Percentiles rank a stretch among this genome's conserved stretches.
phyloP scores from a whole-genome alignment of 2,329 filamentous ascomycete species.

The Penicillium sp. region DNA sequence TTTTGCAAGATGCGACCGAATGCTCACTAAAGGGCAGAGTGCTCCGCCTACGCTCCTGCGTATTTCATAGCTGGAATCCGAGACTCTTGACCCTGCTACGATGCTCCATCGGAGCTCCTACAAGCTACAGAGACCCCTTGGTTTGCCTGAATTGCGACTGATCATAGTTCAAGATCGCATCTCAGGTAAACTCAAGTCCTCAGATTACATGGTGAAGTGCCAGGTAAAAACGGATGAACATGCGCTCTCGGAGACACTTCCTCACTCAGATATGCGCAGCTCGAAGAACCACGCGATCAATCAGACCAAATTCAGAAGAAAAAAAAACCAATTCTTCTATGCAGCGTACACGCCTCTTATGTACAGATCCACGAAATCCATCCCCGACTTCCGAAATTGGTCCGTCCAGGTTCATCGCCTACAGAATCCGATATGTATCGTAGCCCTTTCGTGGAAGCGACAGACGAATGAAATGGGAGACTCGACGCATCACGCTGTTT shows the following conservation, averaged over 20 bases:
- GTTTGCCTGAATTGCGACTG: neutral
- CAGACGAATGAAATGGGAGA: constrained; percentile 11
- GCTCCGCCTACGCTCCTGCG: neutral
- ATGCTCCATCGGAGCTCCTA: neutral
- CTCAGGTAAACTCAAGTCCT: neutral
- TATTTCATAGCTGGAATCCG: neutral
- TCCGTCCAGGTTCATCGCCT: constrained; percentile 11
- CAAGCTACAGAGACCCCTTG: neutral
- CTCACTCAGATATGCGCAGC: neutral
- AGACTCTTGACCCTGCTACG: neutral
- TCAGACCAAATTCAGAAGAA: constrained; percentile 7
- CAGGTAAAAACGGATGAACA: neutral
- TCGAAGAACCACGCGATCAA: neutral
- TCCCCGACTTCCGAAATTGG: constrained; percentile 13
- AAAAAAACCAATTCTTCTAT: constrained; percentile 22
- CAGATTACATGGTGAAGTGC: neutral
- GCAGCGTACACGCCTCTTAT: constrained; percentile 29
- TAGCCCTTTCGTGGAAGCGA: constrained; percentile 13
- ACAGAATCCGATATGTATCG: constrained; percentile 11
- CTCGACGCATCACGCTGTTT: constrained; percentile 15
- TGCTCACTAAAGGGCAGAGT: neutral
- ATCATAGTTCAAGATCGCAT: neutral
- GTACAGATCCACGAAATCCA: constrained; percentile 25
- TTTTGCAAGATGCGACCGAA: neutral
- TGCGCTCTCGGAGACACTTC: neutral